phyloP scores from a whole-genome alignment of 108 stramenopile species.

The Pseudonitzschia multiseries region DNA sequence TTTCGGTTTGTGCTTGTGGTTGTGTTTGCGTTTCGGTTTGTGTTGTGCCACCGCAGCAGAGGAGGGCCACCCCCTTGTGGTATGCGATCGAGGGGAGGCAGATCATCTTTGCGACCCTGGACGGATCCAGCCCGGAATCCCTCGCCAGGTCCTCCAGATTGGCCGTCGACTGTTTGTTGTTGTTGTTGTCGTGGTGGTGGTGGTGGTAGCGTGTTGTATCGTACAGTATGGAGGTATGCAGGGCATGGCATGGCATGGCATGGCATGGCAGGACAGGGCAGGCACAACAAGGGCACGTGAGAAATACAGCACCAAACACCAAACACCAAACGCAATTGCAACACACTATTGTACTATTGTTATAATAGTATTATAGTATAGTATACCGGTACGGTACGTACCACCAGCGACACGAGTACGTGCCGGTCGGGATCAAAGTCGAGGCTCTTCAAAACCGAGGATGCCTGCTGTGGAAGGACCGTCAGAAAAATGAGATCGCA shows the following conservation, averaged over 20 bases:
- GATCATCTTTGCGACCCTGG: slow-evolving; percentile 77
- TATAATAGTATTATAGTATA: too few relatives aligned
- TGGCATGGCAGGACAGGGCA: too few relatives aligned
- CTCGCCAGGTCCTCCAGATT: slow-evolving; percentile 29
- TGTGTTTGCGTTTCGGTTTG: too few relatives aligned
- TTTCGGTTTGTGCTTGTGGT: too few relatives aligned
- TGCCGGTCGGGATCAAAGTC: slow-evolving; percentile 55
- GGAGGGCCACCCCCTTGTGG: slow-evolving; percentile 50
- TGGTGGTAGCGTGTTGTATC: neutral
- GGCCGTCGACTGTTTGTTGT: slow-evolving; percentile 34
- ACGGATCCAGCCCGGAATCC: slow-evolving; percentile 28
- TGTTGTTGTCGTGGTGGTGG: neutral
- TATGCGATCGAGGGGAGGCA: slow-evolving; percentile 70
- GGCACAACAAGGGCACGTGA: too few relatives aligned
- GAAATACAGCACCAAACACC: too few relatives aligned
- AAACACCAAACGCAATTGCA: too few relatives aligned
- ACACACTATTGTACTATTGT: too few relatives aligned
- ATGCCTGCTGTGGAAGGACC: slow-evolving; percentile 65
- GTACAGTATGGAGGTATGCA: neutral
- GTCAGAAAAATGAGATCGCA: slow-evolving; percentile 75
- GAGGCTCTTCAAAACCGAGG: slow-evolving; percentile 48
- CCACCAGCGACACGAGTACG: slow-evolving; percentile 73
- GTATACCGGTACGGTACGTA: too few relatives aligned
- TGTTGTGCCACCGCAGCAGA: slow-evolving; percentile 18
- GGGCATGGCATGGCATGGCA: too few relatives aligned